Conservation (phyloP, 441 rosid genomes). For the Melastoma candidum region DNA sequence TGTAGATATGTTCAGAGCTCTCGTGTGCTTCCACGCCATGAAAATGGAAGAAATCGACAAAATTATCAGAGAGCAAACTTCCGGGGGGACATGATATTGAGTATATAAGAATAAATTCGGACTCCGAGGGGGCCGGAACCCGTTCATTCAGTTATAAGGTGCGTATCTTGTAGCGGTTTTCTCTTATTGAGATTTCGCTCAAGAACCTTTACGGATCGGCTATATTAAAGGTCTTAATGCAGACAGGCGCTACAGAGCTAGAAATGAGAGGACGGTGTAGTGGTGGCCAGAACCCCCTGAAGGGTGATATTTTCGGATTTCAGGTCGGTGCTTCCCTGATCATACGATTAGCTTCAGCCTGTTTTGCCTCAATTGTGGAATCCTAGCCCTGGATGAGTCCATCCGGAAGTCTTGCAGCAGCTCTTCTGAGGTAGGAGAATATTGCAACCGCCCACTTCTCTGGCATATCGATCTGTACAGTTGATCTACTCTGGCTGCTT, state of each 20-base stretch:
- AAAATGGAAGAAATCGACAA: constrained; percentile 99
- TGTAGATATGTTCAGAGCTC: constrained; percentile 41
- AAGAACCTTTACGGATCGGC: neutral
- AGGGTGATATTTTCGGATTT: constrained; percentile 12
- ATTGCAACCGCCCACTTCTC: neutral
- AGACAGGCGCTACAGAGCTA: constrained; percentile 94
- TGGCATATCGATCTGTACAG: no score
- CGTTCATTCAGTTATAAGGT: constrained; percentile 96
- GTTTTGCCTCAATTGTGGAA: constrained; percentile 95
- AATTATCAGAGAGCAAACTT: constrained; percentile 96
- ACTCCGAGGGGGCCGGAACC: constrained; percentile 90
- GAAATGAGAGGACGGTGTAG: constrained; percentile 99
- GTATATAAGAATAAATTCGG: constrained; percentile 89
- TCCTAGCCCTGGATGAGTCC: constrained; percentile 92
- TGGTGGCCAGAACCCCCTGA: constrained; percentile 57
- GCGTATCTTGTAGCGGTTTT: constrained; percentile 1
- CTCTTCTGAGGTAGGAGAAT: constrained; percentile 65
- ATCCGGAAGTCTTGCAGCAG: constrained; percentile 93
- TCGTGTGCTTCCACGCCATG: constrained; percentile 96
- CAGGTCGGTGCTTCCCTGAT: constrained; percentile 96
- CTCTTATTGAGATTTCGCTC: neutral
- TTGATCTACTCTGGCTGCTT: no score
- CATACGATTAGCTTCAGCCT: constrained; percentile 86
- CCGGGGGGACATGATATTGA: constrained; percentile 95
- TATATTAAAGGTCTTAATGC: constrained; percentile 73